Conservation (phyloP, 495 filamentous ascomycete genomes). For the Trichoderma parareesei region DNA sequence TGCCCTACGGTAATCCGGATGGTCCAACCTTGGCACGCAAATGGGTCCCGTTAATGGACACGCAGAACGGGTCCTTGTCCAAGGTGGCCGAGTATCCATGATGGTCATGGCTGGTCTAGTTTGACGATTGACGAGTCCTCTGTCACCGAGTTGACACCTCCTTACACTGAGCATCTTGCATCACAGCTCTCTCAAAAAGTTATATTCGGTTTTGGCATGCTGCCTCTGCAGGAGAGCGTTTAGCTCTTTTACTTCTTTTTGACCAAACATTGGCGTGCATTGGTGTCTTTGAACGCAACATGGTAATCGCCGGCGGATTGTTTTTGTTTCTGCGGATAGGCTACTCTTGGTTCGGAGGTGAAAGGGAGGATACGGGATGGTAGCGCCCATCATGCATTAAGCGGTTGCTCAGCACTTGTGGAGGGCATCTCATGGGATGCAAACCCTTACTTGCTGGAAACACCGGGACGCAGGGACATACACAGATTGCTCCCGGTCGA, state of each 20-base stretch:
- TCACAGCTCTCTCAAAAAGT: background rate
- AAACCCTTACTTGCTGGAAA: background rate
- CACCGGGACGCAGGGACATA: background rate
- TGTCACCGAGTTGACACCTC: background rate
- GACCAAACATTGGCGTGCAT: conserved; percentile 1
- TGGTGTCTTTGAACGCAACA: background rate
- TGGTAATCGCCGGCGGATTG: background rate
- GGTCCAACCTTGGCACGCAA: conserved; percentile 23
- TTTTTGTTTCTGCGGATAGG: background rate
- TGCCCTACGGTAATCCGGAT: conserved; percentile 19
- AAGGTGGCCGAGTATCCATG: conserved; percentile 1
- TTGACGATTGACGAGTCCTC: background rate
- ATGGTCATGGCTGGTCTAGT: background rate
- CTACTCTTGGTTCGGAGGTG: background rate
- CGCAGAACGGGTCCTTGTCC: background rate
- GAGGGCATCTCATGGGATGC: background rate
- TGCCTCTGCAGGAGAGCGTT: background rate
- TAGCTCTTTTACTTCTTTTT: background rate
- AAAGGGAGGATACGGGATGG: background rate
- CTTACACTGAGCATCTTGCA: background rate
- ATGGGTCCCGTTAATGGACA: conserved; percentile 20
- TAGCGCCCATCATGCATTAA: background rate
- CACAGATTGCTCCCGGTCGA: background rate
- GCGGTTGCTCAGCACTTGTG: background rate
- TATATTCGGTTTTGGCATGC: background rate